These are phyloP conservation scores for Aurantiochytrium sp. DNA, from an alignment of 108 stramenopile genomes.

Conservation along the genomic window DNA sequence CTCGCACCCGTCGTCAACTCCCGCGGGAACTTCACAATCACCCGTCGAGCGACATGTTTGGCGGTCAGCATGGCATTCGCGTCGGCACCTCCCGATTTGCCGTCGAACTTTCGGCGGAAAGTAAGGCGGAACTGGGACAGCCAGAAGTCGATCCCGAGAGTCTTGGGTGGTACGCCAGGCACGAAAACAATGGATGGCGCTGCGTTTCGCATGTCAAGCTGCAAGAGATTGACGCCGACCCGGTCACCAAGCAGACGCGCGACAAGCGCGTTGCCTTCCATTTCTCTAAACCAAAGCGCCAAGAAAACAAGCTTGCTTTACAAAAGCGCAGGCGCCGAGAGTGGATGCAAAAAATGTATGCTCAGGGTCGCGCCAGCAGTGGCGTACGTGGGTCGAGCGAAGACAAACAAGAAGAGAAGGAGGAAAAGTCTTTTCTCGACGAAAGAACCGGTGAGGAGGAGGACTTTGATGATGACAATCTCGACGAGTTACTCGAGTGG, in stretches of 20 bases:
- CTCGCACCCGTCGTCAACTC: not conserved
- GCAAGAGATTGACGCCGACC: not conserved
- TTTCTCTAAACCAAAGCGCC: not conserved
- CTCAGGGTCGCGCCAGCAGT: not conserved
- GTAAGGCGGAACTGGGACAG: not conserved
- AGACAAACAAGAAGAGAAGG: not conserved
- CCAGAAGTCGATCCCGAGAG: not conserved
- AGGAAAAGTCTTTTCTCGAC: not conserved
- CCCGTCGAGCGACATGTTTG: not conserved
- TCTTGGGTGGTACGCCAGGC: conserved; percentile 42
- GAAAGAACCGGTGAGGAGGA: not conserved
- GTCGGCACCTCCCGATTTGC: not conserved
- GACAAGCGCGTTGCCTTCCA: not conserved
- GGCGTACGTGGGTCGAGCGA: not conserved
- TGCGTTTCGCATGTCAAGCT: conserved; percentile 24
- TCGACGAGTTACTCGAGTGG: conserved; percentile 23
- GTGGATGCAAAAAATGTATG: conserved; percentile 11
- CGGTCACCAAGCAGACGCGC: not conserved
- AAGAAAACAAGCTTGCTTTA: not conserved
- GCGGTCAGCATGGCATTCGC: not conserved
- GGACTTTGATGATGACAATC: conserved; percentile 11
- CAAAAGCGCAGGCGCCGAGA: not conserved
- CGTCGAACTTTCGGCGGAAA: not conserved
- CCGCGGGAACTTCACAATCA: not conserved
- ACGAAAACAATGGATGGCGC: conserved; percentile 54